phyloP scores from a whole-genome alignment of 2,329 filamentous ascomycete genomes.

The Fusarium beomiforme region DNA sequence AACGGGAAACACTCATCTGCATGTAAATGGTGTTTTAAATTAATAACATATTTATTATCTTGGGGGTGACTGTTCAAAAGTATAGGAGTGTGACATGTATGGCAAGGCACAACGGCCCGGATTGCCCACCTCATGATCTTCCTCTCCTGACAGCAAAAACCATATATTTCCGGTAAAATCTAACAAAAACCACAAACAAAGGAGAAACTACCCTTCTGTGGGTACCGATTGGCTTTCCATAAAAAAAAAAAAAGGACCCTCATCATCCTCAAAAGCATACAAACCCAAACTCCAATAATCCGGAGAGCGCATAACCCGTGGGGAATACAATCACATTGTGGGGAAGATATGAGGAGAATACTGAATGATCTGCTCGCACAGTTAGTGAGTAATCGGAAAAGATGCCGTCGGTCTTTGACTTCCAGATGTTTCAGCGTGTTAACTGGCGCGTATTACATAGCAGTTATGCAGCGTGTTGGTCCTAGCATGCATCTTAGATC shows the following conservation, averaged over 20 bases:
- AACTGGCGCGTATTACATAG: not conserved
- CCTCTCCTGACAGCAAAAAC: conserved; percentile 8
- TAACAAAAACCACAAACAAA: not conserved
- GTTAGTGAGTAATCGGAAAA: not conserved
- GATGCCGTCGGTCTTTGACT: conserved; percentile 7
- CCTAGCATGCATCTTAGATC: conserved; percentile 8
- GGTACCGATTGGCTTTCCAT: not conserved
- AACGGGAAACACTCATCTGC: too few species aligned
- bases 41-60: not conserved
- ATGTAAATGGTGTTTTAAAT: not conserved
- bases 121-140: conserved; percentile 5
- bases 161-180: not conserved
- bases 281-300: not conserved
- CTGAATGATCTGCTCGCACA: conserved; percentile 1
- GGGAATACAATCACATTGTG: conserved; percentile 4
- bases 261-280: not conserved
- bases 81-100: not conserved
- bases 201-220: too few species aligned
- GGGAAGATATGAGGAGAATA: not conserved
- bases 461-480: not conserved
- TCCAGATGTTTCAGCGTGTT: conserved; percentile 5
- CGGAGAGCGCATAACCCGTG: not conserved
- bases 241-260: not conserved
- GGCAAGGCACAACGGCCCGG: conserved; percentile 5
- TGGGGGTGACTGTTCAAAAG: conserved; percentile 1